A percentile compares a stretch with the other conserved stretches of the same genome.
Evolutionary conservation across 2,329 filamentous ascomycete genomes (phyloP).

Genomic region (Bipolaris victoriae): DNA sequence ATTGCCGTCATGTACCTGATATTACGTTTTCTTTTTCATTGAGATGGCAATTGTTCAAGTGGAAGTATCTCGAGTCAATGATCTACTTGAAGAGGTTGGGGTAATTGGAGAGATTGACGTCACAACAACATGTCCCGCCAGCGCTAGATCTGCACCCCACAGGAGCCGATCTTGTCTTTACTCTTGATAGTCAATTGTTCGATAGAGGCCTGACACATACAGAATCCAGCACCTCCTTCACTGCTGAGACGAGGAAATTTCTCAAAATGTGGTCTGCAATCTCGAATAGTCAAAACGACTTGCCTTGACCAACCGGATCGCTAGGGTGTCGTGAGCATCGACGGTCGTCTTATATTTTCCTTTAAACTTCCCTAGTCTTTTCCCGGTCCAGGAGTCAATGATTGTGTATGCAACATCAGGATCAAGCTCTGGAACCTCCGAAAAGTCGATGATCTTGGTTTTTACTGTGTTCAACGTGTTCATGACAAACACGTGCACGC

Average conservation of each 20-base stretch:
- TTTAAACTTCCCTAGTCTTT: constrained; percentile 10
- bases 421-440: constrained; percentile 31
- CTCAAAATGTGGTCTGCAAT: neutral
- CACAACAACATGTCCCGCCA: neutral
- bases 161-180: neutral
- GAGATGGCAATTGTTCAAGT: no score
- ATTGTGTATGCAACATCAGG: constrained; percentile 19
- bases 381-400: constrained; percentile 29
- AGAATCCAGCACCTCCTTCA: no score
- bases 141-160: neutral
- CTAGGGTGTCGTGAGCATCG: constrained; percentile 6
- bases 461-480: constrained; percentile 28
- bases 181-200: no score
- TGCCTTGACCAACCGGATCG: neutral
- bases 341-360: constrained; percentile 3
- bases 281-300: neutral
- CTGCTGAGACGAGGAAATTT: neutral
- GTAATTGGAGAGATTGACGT: neutral
- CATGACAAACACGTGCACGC: constrained; percentile 35
- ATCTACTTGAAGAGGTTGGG: no score
- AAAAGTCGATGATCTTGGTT: constrained; percentile 24
- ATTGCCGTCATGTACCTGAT: neutral
- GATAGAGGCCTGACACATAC: no score
- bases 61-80: neutral
- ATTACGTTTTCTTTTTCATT: neutral